Evolutionary conservation across 768 basidiomycete species (phyloP), one percentile per base, ranked within the genome.

Genomic region (Paxillus involutus): DNA sequence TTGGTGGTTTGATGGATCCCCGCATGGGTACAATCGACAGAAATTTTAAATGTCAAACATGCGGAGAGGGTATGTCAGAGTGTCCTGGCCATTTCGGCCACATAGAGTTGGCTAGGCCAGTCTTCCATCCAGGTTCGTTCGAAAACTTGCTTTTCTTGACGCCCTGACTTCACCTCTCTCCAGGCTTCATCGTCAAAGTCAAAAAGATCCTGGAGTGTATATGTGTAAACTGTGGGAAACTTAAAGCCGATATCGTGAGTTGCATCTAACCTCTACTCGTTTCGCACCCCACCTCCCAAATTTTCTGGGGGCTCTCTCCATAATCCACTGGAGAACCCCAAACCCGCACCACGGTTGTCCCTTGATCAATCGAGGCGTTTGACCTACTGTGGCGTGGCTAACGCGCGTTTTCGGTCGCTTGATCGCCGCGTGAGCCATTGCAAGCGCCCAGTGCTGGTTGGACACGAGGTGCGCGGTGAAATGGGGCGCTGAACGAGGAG

Each of bases 51-150:
- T 99, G 97, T 71, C 94, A 98, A 77, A 98, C 97, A 29, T 98
- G 97, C 71, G 95, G 94, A 61, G 97, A 99, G 80, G 96, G 95
- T n/a, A 98, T 98, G 95, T 88, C 94, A 16, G 97, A 98, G 71
- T 99, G 97, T 76, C 95, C 97, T 26, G 97, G 97, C 47, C 97
- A 98, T 72, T 99, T 99, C 77, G 97, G 97, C 51, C 95, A 98
- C 71, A 93, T 99, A 66, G 97, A 99, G 75, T 77, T 99, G 66
- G 93, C 93, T 42, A 80, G 94, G 63, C 94, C 96, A n/a, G 93
- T 97, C 33, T 98, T 94, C 67, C 96, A 98, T 72, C 89, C 93
- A 72, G 94, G 93, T 92, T 72, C 58, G 86, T 80, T 24, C 10
- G 24, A 8, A 51, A 6, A 41, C 6, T 19, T 45, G 9, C 53